phyloP scores from a whole-genome alignment of 768 basidiomycete species.

The Amylocystis lapponica region DNA sequence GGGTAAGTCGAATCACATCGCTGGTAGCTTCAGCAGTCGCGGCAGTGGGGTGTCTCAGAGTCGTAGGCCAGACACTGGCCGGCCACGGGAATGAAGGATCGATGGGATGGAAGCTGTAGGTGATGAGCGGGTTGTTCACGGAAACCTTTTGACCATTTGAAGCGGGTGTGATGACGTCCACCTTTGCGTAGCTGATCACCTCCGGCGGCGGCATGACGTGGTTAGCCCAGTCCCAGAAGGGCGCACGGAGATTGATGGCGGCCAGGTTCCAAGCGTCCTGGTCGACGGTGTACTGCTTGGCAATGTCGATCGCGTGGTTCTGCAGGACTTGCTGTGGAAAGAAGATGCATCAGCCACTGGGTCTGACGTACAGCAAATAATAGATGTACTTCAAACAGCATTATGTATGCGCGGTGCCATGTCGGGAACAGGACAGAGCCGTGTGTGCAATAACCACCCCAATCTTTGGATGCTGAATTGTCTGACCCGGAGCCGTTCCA shows the following conservation, averaged over 20 bases:
- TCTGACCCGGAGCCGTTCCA: slow-evolving; percentile 37
- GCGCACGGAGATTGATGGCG: slow-evolving; percentile 32
- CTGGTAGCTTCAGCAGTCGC: slow-evolving; percentile 3
- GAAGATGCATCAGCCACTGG: neutral
- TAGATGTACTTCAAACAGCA: slow-evolving; percentile 46
- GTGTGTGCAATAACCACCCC: slow-evolving; percentile 53
- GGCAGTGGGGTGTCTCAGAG: slow-evolving; percentile 27
- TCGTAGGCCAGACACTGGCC: slow-evolving; percentile 22
- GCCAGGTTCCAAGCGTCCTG: slow-evolving; percentile 25
- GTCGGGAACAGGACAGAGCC: slow-evolving; percentile 48
- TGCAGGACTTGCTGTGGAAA: slow-evolving; percentile 41
- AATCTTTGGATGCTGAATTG: slow-evolving; percentile 22
- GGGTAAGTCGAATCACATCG: slow-evolving; percentile 4
- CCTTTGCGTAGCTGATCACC: slow-evolving; percentile 30
- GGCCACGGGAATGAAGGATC: slow-evolving; percentile 10
- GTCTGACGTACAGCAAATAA: too few relatives aligned
- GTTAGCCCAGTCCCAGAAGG: slow-evolving; percentile 50
- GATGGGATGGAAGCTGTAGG: slow-evolving; percentile 8
- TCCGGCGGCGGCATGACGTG: slow-evolving; percentile 26
- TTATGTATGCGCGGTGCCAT: slow-evolving; percentile 50
- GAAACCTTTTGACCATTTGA: slow-evolving; percentile 24
- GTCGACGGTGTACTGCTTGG: slow-evolving; percentile 30
- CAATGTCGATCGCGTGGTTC: slow-evolving; percentile 34
- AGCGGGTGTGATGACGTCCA: slow-evolving; percentile 30
- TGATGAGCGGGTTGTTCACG: slow-evolving; percentile 12